Base-by-base conservation (phyloP, 306 rosid species). In the Glycyrrhiza uralensis region DNA sequence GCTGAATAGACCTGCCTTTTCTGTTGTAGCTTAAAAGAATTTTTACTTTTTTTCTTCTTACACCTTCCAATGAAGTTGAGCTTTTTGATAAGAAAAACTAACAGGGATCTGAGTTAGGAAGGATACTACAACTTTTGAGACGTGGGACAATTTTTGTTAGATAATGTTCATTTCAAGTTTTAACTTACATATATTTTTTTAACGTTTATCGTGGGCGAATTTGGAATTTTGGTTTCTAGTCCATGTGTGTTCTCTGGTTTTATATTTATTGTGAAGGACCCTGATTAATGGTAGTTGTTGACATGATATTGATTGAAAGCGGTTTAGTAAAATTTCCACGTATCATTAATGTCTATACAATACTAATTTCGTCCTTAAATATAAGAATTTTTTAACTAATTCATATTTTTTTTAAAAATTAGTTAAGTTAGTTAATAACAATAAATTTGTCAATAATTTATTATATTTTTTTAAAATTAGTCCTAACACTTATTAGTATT, bases 1-100 rank as follows among this genome's bases (percentile, higher is more conserved):
- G 84, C 84, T 65, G 80, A 69, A 79, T 78, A 50, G 62, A 66
- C 47, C 71, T 77, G 55, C 58, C 72, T 77, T 84, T 81, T 78
- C 79, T 85, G 77, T 80, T 90, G 90, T 93, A 90, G 89, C 74
- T 62, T 87, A 54, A 69, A 73, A 61, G 69, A 47, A 36, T n/a
- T 65, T 71, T 75, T 5, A 28, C 69, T 56, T 64, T 78, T 33
- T 28, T 65, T 52, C 22, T 58, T 15, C 0, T 23, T n/a, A n/a
- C 0, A 9, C 41, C 29, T 70, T 72, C 63, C n/a, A 59, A 54
- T 69, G 80, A 76, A 72, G 71, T 85, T 69, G 85, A 77, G 82
- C 45, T 58, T 79, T 52, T 50, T 71, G 30, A n/a, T 66, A 26
- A 63, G 60, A 13, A 42, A 71, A 75, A 75, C 54, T 66, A 80